Conservation (phyloP, 1,284 basidiomycete genomes). For the Melampsora americana region DNA sequence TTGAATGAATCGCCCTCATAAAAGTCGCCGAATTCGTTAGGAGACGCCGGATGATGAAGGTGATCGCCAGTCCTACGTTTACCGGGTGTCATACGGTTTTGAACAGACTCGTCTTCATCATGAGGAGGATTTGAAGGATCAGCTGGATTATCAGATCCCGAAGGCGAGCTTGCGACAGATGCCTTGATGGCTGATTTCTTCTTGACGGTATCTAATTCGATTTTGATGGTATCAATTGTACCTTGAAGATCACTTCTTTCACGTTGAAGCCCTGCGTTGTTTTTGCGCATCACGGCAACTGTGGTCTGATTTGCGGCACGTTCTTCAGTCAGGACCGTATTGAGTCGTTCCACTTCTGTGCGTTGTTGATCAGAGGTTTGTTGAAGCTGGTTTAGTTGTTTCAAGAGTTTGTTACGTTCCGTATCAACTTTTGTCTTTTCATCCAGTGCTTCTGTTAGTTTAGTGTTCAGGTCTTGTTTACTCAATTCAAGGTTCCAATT, state of each 20-base stretch:
- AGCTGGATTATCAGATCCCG: background rate
- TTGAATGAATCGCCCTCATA: constrained; percentile 6
- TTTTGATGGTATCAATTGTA: constrained; percentile 67
- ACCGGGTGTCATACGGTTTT: constrained; percentile 46
- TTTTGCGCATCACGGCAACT: constrained; percentile 80
- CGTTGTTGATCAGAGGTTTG: constrained; percentile 80
- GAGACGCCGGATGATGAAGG: constrained; percentile 27
- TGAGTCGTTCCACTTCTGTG: constrained; percentile 74
- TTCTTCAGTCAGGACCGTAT: constrained; percentile 66
- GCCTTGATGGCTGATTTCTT: constrained; percentile 61
- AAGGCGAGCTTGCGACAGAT: constrained; percentile 55
- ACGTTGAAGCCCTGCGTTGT: constrained; percentile 77
- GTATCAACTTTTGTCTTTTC: constrained; percentile 69
- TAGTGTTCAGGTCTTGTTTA: constrained; percentile 76
- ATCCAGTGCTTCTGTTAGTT: constrained; percentile 67
- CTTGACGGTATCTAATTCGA: constrained; percentile 64
- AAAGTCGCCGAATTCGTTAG: constrained; percentile 14
- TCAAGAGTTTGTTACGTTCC: constrained; percentile 76
- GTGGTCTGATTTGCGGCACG: constrained; percentile 87
- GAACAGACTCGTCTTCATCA: constrained; percentile 46
- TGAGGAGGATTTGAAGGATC: background rate
- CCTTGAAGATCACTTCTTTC: constrained; percentile 88
- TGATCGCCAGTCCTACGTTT: constrained; percentile 37
- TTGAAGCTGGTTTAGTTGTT: constrained; percentile 68
- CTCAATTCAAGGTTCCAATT: constrained; percentile 97